Evolutionary conservation across 495 filamentous ascomycete species (phyloP), one percentile per base, ranked within the genome.

Genomic region (Penicillium chermesinum): DNA sequence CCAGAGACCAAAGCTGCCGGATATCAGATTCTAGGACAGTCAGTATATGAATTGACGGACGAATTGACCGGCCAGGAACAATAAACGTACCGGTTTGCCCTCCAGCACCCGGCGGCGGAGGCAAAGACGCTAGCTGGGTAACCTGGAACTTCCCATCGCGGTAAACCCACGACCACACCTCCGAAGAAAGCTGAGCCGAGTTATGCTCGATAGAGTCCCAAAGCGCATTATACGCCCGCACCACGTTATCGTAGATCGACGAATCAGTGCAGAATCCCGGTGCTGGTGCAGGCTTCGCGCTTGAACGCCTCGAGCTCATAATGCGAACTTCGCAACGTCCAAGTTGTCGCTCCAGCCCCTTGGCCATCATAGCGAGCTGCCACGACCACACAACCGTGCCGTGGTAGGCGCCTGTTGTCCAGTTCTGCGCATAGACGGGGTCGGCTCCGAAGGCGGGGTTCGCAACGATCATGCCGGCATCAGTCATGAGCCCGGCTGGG

Each of bases 301-400:
- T 22, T 7, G 25, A 12, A 3, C 16, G 30, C 14, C 12, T 25
- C 15, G 12, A 3, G 4, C 41, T 9, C 17, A 35, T 20, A 0
- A 34, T 16, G 7, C 25, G 21, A 7, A 60, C 44, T 32, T 65
- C 55, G 55, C 78, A 81, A 34, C 76, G 67, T 3, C 45, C 76
- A 30, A 73, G 60, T 45, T 74, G 73, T 18, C 57, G 55, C 46
- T 75, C 70, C 8, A 86, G 57, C 0, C 82, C 82, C 17, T 66
- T 68, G 0, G 74, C 81, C 77, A 83, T 82, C 80, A 85, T 83
- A 3, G 80, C 77, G 19, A 84, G 64, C 32, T 74, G 82, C 80
- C 81, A 86, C 44, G 71, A 70, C 81, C 82, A 85, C 7, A 86
- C 70, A 0, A 86, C 82, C 0, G 81, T 82, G 0, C 82, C 82